These are phyloP conservation scores for Omphalotus guepiniiformis DNA, from an alignment of 768 basidiomycete species.

Conservation along the genomic window DNA sequence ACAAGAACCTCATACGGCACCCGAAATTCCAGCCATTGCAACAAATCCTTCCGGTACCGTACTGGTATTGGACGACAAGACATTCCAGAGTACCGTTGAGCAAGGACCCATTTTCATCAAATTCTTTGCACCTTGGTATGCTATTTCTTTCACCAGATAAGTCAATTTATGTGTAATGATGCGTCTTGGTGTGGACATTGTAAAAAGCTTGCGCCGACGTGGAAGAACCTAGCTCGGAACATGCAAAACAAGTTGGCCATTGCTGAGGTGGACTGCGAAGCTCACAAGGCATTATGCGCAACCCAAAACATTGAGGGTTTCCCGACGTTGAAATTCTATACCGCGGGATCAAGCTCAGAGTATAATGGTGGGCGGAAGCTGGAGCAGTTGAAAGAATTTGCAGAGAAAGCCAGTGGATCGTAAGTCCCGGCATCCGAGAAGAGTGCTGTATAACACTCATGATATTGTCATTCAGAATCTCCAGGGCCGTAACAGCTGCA, in stretches of 20 bases:
- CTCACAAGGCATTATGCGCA: conserved; percentile 60
- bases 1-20: conserved; percentile 4
- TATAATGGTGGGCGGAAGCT: conserved; percentile 73
- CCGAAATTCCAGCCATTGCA: conserved; percentile 15
- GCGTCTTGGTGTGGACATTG: conserved; percentile 82
- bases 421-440: conserved; percentile 39
- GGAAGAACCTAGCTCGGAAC: conserved; percentile 66
- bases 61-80: conserved; percentile 26
- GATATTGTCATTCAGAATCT: conserved; percentile 24
- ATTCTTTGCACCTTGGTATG: conserved; percentile 88
- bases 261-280: conserved; percentile 89
- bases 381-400: conserved; percentile 67
- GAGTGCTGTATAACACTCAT: neutral
- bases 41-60: conserved; percentile 36
- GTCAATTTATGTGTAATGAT: neutral
- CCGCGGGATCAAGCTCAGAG: conserved; percentile 57
- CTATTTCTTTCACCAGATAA: neutral
- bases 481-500: conserved; percentile 33
- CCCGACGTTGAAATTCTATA: conserved; percentile 76
- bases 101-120: conserved; percentile 47
- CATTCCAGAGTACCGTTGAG: conserved; percentile 35
- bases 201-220: conserved; percentile 85
- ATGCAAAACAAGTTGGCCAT: conserved; percentile 73
- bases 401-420: conserved; percentile 70
- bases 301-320: conserved; percentile 70